Evolutionary conservation across 768 basidiomycete species (phyloP).

Genomic region (Pisolithus microcarpus): DNA sequence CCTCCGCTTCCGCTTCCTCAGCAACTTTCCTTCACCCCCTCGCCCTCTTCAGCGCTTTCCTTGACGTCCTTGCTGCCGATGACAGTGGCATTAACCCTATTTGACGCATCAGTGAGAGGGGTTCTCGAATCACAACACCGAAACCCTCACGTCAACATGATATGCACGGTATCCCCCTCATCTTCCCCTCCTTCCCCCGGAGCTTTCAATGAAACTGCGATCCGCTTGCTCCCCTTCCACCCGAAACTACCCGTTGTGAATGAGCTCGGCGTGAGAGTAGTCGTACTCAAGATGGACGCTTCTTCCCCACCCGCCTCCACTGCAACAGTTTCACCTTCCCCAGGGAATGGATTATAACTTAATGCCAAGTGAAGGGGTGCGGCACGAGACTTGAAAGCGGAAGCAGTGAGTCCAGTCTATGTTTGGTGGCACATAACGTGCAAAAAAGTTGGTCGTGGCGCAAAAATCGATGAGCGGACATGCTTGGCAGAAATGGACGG

Average conservation of each 20-base stretch:
- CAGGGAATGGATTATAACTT: constrained; percentile 55
- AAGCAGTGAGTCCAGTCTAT: constrained; percentile 40
- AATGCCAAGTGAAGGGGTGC: constrained; percentile 61
- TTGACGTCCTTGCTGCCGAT: constrained; percentile 57
- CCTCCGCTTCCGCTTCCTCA: constrained; percentile 18
- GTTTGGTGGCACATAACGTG: background rate
- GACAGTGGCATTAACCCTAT: constrained; percentile 74
- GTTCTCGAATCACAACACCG: background rate
- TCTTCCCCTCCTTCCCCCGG: constrained; percentile 39
- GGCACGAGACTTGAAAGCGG: constrained; percentile 57
- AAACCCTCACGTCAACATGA: constrained; percentile 62
- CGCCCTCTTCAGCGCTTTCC: constrained; percentile 30
- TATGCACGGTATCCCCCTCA: constrained; percentile 60
- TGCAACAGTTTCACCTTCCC: constrained; percentile 25
- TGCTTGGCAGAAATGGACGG: background rate
- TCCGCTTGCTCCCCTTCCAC: constrained; percentile 71
- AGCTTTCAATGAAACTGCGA: constrained; percentile 53
- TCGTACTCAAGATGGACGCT: constrained; percentile 52
- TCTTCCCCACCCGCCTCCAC: constrained; percentile 32
- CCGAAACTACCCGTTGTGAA: constrained; percentile 78
- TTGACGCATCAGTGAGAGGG: background rate
- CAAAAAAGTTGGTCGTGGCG: no score
- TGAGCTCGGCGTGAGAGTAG: constrained; percentile 49
- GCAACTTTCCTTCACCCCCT: constrained; percentile 21
- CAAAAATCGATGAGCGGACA: background rate